Evolutionary conservation across 2,329 filamentous ascomycete species (phyloP).

Genomic region (Tolypocladium tropicale): DNA sequence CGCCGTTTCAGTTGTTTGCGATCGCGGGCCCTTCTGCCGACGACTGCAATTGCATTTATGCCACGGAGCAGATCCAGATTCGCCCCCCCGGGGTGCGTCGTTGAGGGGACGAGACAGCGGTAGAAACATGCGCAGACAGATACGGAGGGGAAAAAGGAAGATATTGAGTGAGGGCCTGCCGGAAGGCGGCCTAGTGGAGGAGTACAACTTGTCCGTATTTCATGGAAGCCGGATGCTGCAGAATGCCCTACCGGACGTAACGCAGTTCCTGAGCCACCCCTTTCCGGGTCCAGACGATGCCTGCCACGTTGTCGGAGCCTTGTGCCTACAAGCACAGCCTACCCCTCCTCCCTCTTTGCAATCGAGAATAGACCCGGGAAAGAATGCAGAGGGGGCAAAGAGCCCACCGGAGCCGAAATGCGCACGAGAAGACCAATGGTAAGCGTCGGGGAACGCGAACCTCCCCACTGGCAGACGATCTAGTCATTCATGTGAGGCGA

Average conservation of each 20-base stretch:
- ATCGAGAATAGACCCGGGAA: neutral
- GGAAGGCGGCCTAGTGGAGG: neutral
- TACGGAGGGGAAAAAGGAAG: neutral
- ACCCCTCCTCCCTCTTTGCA: slow-evolving; percentile 4
- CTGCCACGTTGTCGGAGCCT: slow-evolving; percentile 16
- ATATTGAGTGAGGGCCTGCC: neutral
- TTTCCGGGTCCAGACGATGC: slow-evolving; percentile 10
- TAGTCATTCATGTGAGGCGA: slow-evolving; percentile 22
- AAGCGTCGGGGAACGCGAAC: neutral
- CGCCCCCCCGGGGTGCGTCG: neutral
- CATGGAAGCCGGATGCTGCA: neutral
- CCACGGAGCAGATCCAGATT: neutral
- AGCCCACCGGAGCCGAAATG: neutral
- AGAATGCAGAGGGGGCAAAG: neutral
- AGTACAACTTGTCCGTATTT: neutral
- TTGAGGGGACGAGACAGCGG: neutral
- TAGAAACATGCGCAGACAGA: neutral
- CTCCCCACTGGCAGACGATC: neutral
- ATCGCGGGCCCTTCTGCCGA: neutral
- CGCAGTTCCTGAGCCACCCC: neutral
- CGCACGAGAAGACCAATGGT: neutral
- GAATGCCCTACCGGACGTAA: neutral
- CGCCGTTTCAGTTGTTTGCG: neutral
- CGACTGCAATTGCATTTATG: neutral
- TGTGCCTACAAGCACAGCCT: neutral